Percentiles rank a stretch among this genome's conserved stretches.
These are phyloP conservation scores for Xylaria longipes DNA, from an alignment of 495 filamentous ascomycete genomes.

Conservation along the genomic window DNA sequence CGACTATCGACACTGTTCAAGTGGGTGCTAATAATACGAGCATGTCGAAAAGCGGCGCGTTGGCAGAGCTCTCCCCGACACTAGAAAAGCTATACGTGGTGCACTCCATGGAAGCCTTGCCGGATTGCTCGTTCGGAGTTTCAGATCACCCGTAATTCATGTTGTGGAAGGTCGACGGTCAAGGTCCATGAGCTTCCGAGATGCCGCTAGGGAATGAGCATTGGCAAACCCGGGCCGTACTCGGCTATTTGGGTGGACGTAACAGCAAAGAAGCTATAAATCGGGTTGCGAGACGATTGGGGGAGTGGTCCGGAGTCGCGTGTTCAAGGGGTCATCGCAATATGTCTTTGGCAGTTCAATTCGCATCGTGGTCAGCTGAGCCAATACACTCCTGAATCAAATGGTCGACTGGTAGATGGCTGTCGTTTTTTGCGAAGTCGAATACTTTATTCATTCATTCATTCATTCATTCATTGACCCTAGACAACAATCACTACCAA, in stretches of 20 bases:
- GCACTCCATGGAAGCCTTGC: not conserved
- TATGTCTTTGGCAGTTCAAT: not conserved
- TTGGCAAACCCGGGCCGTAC: not conserved
- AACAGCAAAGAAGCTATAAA: not conserved
- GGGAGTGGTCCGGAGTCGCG: conserved; percentile 6
- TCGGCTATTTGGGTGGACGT: conserved; percentile 17
- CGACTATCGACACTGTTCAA: not conserved
- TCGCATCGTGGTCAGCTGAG: not conserved
- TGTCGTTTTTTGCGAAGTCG: not conserved
- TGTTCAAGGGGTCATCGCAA: not conserved
- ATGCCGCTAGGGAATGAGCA: not conserved
- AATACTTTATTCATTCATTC: not conserved
- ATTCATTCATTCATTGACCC: not conserved
- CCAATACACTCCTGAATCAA: not conserved
- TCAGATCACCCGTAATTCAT: not conserved
- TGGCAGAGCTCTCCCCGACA: not conserved
- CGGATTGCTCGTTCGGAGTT: not conserved
- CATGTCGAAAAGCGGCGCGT: not conserved
- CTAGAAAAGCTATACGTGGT: not conserved
- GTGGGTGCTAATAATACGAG: conserved; percentile 1
- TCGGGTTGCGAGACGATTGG: conserved; percentile 3
- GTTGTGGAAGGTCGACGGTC: conserved; percentile 2
- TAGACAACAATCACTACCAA: not conserved
- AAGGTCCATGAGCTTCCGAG: conserved; percentile 9
- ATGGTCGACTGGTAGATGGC: not conserved